phyloP scores from a whole-genome alignment of 352 stramenopile genomes.

The Globisporangium emineosum region DNA sequence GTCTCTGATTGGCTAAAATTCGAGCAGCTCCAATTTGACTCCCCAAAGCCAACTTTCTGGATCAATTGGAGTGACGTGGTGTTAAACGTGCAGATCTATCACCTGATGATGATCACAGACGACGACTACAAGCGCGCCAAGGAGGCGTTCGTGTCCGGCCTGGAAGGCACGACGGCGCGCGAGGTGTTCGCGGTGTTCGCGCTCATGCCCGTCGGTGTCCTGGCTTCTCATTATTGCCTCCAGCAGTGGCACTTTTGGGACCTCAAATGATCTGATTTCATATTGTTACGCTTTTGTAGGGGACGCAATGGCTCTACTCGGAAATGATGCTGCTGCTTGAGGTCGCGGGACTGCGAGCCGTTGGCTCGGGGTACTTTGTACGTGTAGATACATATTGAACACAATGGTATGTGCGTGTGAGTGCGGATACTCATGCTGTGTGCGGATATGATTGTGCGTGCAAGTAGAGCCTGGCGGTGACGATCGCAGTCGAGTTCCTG shows the following conservation, averaged over 20 bases:
- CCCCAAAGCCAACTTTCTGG: background rate
- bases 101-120: constrained; percentile 37
- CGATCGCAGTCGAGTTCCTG: constrained; percentile 67
- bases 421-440: background rate
- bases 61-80: constrained; percentile 4
- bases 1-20: constrained; percentile 29
- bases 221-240: background rate
- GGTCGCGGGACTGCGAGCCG: constrained; percentile 49
- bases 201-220: constrained; percentile 54
- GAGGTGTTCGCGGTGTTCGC: constrained; percentile 80
- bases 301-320: constrained; percentile 79
- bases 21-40: background rate
- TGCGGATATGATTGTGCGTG: background rate
- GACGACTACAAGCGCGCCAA: constrained; percentile 85
- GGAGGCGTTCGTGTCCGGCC: constrained; percentile 71
- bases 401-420: background rate
- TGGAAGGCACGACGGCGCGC: constrained; percentile 61
- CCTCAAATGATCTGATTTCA: background rate
- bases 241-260: background rate
- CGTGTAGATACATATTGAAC: constrained; percentile 4
- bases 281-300: constrained; percentile 23
- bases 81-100: constrained; percentile 2
- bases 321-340: constrained; percentile 76
- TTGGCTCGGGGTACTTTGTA: constrained; percentile 56
- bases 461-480: constrained; percentile 41